Base-by-base conservation (phyloP, 2,329 filamentous ascomycete species). In the Cadophora sp. region DNA sequence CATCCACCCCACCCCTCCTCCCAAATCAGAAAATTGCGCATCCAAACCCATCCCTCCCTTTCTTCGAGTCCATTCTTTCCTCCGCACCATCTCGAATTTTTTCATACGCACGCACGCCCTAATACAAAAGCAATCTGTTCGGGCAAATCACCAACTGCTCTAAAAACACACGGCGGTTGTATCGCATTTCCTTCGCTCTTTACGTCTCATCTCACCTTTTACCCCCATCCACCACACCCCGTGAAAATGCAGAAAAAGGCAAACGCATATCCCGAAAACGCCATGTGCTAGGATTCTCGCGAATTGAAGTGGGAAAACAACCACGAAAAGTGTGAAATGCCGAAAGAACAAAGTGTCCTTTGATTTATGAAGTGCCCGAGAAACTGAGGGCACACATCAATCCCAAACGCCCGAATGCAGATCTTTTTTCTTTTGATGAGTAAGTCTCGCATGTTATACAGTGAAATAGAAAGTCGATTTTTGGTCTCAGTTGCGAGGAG, bases 361-460 rank as follows among this genome's bases (percentile, higher is more conserved):
- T n/a, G 53, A 66, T 62, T 64, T 62, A 56, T 48, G 63, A 48
- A 27, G 50, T 53, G 62, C 53, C 45, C n/a, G 18, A 48, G 30
- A 66, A n/a, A 43, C 41, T 33, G 58, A 22, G 41, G 55, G 48
- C 66, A 58, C 58, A 22, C 36, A 41, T 30, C 53, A 68, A 66
- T 61, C 66, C 71, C 64, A 62, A 69, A 71, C 71, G 71, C 71
- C 70, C 13, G 43, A 65, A 71, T 70, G 69, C 65, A 69, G 45
- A 50, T 70, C 64, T 70, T 71, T 71, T 70, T 66, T 69, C 59
- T 71, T 70, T 71, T 68, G 56, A 41, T 70, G 60, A 67, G 59
- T 65, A 39, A 48, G 50, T 70, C 59, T 63, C 60, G 60, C 33
- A 63, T 75, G 72, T 74, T 76, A 70, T 76, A 75, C 73, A 75